Evolutionary conservation across 1,284 basidiomycete species (phyloP), one percentile per base, ranked within the genome.

Genomic region (Phylloboletellus chloephorus): DNA sequence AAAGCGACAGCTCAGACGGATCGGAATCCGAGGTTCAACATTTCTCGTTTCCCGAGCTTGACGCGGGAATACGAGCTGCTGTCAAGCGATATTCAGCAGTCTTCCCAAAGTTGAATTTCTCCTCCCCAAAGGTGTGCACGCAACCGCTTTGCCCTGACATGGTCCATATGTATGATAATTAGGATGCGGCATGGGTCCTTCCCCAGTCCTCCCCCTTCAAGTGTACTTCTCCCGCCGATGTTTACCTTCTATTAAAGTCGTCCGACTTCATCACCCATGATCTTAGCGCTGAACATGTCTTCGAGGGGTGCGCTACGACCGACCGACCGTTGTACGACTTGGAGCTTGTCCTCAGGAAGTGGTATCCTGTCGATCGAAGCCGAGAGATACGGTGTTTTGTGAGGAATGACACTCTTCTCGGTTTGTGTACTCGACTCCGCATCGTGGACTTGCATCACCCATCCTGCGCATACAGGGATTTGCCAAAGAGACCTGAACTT

Each of bases 31-130:
- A 68, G 12, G 62, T 53, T 34, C 65, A 51, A 48, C 58, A 19
- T 50, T 84, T 77, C 52, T 68, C 82, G 2, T 91, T 88, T 62
- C 88, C 90, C 0, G 79, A 82, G 41, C 66, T 97, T 13, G 91
- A 94, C 54, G 64, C 67, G 6, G 69, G 71, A 46, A 94, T 98
- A 48, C 69, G 88, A 34, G 58, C 67, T 7, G 77, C 74, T n/a
- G 70, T 98, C 10, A 53, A 65, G 19, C 66, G 76, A 43, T 94
- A 91, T 50, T 85, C 79, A 2, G 82, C 86, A 3, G 84, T 96
- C 7, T 98, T 98, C 56, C 93, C 95, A 0, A 98, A 98, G 62
- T 76, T 96, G 37, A 96, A 95, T 57, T 95, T 93, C 68, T 90
- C 91, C 3, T 83, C 88, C 12, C 92, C 92, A 20, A 83, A 84